These are phyloP conservation scores for Hemileia vastatrix DNA, from an alignment of 1,284 basidiomycete genomes.

Conservation along the genomic window DNA sequence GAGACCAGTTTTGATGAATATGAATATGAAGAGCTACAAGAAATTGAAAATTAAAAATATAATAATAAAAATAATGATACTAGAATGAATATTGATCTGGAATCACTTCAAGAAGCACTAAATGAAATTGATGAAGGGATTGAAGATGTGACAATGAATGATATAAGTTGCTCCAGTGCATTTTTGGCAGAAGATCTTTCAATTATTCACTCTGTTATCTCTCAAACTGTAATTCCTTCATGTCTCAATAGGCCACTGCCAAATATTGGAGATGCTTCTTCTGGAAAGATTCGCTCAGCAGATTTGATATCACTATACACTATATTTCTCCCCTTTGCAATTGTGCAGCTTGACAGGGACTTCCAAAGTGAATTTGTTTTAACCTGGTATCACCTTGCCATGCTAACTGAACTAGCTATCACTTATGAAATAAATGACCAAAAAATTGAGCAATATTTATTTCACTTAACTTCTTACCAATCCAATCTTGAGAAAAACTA, in stretches of 20 bases:
- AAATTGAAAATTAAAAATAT: background rate
- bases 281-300: slow-evolving; percentile 16
- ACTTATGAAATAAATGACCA: slow-evolving; percentile 1
- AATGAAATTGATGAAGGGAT: slow-evolving; percentile 3
- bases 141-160: background rate
- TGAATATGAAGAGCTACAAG: slow-evolving; percentile 6
- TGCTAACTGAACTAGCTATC: slow-evolving; percentile 4
- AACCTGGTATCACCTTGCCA: slow-evolving; percentile 5
- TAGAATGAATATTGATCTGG: background rate
- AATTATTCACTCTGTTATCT: slow-evolving; percentile 1
- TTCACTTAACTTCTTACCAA: slow-evolving; percentile 1
- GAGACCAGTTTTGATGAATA: slow-evolving; percentile 13
- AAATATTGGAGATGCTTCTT: slow-evolving; percentile 8
- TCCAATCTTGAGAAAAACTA: background rate
- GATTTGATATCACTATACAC: slow-evolving; percentile 1
- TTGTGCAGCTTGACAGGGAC: background rate
- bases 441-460: slow-evolving; percentile 6
- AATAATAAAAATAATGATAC: background rate
- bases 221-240: slow-evolving; percentile 1
- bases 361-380: background rate
- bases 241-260: slow-evolving; percentile 10
- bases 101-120: slow-evolving; percentile 8
- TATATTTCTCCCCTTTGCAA: slow-evolving; percentile 3
- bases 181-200: slow-evolving; percentile 7
- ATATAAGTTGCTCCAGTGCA: background rate